Base-by-base conservation (phyloP, 2,329 filamentous ascomycete species). In the Pestalotiopsis sp. region DNA sequence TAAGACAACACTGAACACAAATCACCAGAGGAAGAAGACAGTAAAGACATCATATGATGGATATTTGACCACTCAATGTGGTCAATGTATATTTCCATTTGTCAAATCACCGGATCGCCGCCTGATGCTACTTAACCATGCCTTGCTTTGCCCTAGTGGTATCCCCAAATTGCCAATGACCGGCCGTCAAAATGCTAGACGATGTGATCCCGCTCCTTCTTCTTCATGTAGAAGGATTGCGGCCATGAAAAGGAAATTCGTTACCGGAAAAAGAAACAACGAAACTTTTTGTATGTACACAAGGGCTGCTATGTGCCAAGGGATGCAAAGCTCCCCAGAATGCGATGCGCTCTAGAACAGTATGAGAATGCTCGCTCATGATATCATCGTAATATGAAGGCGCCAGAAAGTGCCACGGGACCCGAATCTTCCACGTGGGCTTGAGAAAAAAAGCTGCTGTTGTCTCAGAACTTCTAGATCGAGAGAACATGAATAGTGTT, bases 401-500 rank as follows among this genome's bases (percentile, higher is more conserved):
- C 39, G 17, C 39, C 27, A 27, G 20, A 64, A 49, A 64, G 31
- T 25, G 62, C n/a, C 62, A 64, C 20, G 39, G n/a, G n/a, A 59
- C 55, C 20, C 20, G 14, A n/a, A 23, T n/a, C 45, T 17, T 52
- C 45, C 45, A 36, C 45, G 45, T 52, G 45, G 45, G 9, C 45
- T 52, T n/a, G 14, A 52, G 20, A 45, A 52, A 9, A 52, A 52
- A 52, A 52, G n/a, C 11, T n/a, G 20, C 9, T 38, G 45, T 23
- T n/a, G 45, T 52, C 45, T 52, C n/a, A n/a, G 25, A 25, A 67
- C 68, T 69, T 71, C 83, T 82, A 94, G 75, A 93, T 84, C 70
- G 92, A 94, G 75, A 95, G 85, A 77, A 95, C 92, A 79, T 93
- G 93, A 76, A 93, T 92, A 78, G 90, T 90, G 75, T 87, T 89